Conservation (phyloP, 1,284 basidiomycete species). For the Cystobasidium sp. region DNA sequence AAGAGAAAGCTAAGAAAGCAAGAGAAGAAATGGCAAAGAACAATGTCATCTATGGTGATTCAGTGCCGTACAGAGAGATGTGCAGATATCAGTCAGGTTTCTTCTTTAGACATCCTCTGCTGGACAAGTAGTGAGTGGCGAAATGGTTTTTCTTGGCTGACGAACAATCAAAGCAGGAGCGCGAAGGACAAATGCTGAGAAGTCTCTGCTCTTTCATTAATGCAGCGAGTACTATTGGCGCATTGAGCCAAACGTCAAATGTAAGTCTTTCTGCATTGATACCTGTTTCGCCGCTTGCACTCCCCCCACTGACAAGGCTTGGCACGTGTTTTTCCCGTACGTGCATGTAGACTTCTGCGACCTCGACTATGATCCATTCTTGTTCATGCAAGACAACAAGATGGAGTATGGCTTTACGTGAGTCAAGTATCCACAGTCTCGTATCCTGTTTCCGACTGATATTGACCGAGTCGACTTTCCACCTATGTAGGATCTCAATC, state of each 20-base stretch:
- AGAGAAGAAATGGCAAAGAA: conserved; percentile 72
- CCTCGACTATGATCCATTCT: conserved; percentile 52
- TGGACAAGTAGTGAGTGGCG: conserved; percentile 40
- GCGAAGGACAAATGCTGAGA: conserved; percentile 11
- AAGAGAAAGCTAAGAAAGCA: conserved; percentile 67
- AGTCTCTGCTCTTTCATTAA: conserved; percentile 60
- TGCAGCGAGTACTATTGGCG: conserved; percentile 93
- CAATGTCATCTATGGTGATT: conserved; percentile 85
- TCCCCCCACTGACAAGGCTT: conserved; percentile 5
- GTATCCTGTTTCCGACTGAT: neutral
- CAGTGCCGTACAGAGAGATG: conserved; percentile 77
- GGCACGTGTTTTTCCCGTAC: neutral
- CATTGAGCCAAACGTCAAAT: conserved; percentile 62
- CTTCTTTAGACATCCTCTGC: conserved; percentile 73
- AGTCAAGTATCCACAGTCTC: neutral
- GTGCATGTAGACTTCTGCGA: conserved; percentile 47
- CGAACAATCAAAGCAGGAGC: neutral
- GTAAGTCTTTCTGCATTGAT: neutral
- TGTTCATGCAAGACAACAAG: conserved; percentile 47
- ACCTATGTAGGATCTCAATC: conserved; percentile 63
- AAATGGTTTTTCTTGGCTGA: neutral
- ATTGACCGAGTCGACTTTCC: neutral
- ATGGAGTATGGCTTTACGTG: conserved; percentile 45
- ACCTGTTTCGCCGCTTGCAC: neutral
- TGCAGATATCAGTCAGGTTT: conserved; percentile 93